Percentiles rank a stretch among this genome's conserved stretches.
Conservation (phyloP, 2,329 filamentous ascomycete species). For the Hypomyces rosellus region DNA sequence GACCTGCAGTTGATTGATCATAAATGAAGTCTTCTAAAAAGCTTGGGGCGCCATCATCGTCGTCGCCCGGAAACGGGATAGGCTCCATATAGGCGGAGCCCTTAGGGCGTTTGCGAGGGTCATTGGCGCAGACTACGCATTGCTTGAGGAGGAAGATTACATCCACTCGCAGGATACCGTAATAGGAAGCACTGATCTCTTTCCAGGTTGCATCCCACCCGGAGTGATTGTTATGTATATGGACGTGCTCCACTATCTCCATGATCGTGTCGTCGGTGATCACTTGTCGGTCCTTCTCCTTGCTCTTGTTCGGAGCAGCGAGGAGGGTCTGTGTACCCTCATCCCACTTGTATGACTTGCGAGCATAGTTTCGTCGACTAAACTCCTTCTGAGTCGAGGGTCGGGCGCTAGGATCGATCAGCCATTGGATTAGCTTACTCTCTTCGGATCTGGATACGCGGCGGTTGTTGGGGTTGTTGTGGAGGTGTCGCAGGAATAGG, state of each 20-base stretch:
- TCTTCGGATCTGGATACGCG: no score
- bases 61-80: no score
- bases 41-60: no score
- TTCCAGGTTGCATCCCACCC: constrained; percentile 15
- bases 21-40: no score
- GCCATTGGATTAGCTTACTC: no score
- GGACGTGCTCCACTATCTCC: constrained; percentile 7
- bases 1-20: no score
- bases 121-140: constrained; percentile 6
- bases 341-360: constrained; percentile 12
- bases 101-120: constrained; percentile 4
- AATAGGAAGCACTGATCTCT: constrained; percentile 8
- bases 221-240: constrained; percentile 8
- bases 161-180: constrained; percentile 13
- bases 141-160: constrained; percentile 13
- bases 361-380: constrained; percentile 13
- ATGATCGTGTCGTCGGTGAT: constrained; percentile 11
- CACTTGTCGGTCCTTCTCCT: constrained; percentile 1
- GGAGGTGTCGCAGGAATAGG: no score
- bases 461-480: no score
- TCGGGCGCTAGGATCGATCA: neutral
- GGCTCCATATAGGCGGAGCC: no score
- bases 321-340: neutral
- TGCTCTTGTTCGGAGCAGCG: constrained; percentile 1
- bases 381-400: constrained; percentile 9